Percentiles rank a stretch among this genome's conserved stretches.
These are phyloP conservation scores for Chlamydomonas incerta DNA, from an alignment of 139 green algal species.

Conservation along the genomic window DNA sequence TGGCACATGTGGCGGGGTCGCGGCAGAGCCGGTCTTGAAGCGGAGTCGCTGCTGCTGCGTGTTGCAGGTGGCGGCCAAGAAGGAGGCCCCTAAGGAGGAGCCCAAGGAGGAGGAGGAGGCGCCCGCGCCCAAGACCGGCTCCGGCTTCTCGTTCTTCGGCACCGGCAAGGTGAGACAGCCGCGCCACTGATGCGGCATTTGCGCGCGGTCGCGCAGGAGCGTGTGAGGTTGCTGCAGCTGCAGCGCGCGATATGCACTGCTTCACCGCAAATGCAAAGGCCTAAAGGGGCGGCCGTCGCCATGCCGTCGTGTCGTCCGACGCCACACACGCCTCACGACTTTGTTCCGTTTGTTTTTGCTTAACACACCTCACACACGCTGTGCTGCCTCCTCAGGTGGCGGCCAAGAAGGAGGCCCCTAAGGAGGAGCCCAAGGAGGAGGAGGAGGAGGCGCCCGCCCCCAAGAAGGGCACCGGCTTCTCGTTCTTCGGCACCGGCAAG, in stretches of 20 bases:
- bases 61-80: constrained; percentile 34
- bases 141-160: neutral
- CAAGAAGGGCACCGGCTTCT: neutral
- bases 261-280: neutral
- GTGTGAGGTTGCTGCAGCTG: neutral
- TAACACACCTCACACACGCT: too few relatives aligned
- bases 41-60: too few relatives aligned
- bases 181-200: too few relatives aligned
- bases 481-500: neutral
- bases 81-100: constrained; percentile 14
- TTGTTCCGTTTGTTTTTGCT: neutral
- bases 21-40: too few relatives aligned
- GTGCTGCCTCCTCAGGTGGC: constrained; percentile 5
- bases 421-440: constrained; percentile 18
- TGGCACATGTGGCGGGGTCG: too few relatives aligned
- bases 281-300: neutral
- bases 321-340: neutral
- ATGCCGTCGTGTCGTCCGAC: neutral
- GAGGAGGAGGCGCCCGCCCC: neutral
- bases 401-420: constrained; percentile 25
- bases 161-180: neutral
- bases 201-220: too few relatives aligned
- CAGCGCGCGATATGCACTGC: neutral
- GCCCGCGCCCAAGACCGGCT: neutral
- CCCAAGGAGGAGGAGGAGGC: neutral